Evolutionary conservation across 768 basidiomycete species (phyloP).

Genomic region (Ramaria sp.): DNA sequence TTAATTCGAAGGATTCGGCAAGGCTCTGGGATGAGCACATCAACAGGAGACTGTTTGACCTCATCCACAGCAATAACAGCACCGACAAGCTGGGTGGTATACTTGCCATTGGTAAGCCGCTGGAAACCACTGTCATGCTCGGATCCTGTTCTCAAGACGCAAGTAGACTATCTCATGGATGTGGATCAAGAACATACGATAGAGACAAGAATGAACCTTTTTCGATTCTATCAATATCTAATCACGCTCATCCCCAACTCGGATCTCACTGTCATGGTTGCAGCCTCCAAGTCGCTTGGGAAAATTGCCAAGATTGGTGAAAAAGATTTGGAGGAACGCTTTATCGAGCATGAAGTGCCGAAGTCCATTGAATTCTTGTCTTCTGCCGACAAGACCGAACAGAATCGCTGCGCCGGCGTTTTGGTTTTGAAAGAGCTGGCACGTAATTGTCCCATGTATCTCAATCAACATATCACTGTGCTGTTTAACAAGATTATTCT

Average conservation of each 20-base stretch:
- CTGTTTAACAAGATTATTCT: conserved; percentile 91
- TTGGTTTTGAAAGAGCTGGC: conserved; percentile 92
- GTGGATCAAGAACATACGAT: conserved; percentile 71
- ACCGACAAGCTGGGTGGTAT: conserved; percentile 81
- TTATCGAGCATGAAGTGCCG: conserved; percentile 85
- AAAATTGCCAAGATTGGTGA: conserved; percentile 79
- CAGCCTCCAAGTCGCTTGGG: conserved; percentile 83
- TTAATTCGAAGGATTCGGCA: conserved; percentile 69
- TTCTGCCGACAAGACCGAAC: conserved; percentile 60
- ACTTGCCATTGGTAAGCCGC: conserved; percentile 65
- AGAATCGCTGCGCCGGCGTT: conserved; percentile 85
- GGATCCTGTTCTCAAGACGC: not conserved
- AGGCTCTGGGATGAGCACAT: conserved; percentile 84
- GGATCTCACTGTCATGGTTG: conserved; percentile 89
- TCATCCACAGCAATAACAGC: conserved; percentile 71
- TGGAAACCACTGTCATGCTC: not conserved
- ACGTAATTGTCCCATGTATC: conserved; percentile 74
- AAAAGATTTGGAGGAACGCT: conserved; percentile 72
- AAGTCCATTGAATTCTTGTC: conserved; percentile 73
- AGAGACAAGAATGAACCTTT: conserved; percentile 61
- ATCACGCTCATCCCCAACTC: conserved; percentile 84
- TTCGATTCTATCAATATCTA: conserved; percentile 87
- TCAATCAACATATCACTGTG: conserved; percentile 76
- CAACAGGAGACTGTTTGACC: conserved; percentile 66
- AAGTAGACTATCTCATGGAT: conserved; percentile 61